Percentiles rank a stretch among this genome's conserved stretches.
These are phyloP conservation scores for Myxozyma nipponensis DNA, from an alignment of 805 yeast genomes.

Conservation along the genomic window DNA sequence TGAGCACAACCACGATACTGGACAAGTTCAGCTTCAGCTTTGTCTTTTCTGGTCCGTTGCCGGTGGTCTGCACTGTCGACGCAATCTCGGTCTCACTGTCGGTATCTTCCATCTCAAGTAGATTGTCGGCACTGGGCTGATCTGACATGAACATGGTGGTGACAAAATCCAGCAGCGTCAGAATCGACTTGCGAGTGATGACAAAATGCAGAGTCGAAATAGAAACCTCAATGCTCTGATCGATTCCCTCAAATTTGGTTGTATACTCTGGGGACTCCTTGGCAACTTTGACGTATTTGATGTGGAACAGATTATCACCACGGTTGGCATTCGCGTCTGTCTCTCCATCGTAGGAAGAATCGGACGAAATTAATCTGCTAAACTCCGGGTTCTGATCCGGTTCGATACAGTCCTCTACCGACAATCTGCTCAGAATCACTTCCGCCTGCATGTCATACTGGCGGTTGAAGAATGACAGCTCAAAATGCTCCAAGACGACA, in stretches of 20 bases:
- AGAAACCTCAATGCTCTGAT: slow-evolving; percentile 66
- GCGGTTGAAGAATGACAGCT: slow-evolving; percentile 57
- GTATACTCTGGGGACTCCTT: slow-evolving; percentile 29
- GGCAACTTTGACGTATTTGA: slow-evolving; percentile 28
- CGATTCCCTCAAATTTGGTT: slow-evolving; percentile 43
- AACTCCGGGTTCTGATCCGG: slow-evolving; percentile 58
- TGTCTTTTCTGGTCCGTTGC: slow-evolving; percentile 38
- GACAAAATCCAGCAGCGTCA: slow-evolving; percentile 74
- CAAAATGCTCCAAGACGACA: slow-evolving; percentile 62
- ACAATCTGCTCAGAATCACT: slow-evolving; percentile 59
- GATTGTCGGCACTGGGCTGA: slow-evolving; percentile 3
- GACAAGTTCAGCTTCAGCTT: slow-evolving; percentile 64
- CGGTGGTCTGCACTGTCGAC: slow-evolving; percentile 11
- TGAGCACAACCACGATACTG: slow-evolving; percentile 67
- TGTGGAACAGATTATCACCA: slow-evolving; percentile 34
- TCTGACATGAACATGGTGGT: slow-evolving; percentile 71
- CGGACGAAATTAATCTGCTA: slow-evolving; percentile 66
- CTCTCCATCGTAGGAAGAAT: slow-evolving; percentile 44
- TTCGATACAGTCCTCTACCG: slow-evolving; percentile 72
- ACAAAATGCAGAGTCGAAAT: slow-evolving; percentile 76
- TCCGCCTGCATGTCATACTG: slow-evolving; percentile 61
- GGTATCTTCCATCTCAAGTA: slow-evolving; percentile 10
- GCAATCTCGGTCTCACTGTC: slow-evolving; percentile 21
- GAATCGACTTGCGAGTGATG: slow-evolving; percentile 68
- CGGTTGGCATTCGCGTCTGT: slow-evolving; percentile 53